Base-by-base conservation (phyloP, 1,139 yeast genomes). In the Komagataea norvegica region DNA sequence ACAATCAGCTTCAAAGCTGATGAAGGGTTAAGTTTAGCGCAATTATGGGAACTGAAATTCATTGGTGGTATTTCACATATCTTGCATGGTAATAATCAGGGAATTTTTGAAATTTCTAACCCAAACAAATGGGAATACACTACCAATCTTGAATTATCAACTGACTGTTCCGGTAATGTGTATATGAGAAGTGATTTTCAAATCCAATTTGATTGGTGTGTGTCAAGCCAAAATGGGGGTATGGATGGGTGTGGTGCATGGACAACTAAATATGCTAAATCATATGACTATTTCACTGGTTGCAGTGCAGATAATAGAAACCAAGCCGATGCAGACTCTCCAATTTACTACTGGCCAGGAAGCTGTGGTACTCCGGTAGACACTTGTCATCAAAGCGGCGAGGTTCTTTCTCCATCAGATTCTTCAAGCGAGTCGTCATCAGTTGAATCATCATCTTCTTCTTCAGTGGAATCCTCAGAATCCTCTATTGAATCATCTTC, bases 1-100 rank as follows among this genome's bases (percentile, higher is more conserved):
- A 39, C 61, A 24, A 42, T 64, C 19, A 47, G 56, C 9, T 68
- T 64, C 5, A 49, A 53, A 16, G 48, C 47, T 2, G 45, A 52
- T 23, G 62, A 21, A 2, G 24, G 34, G 8, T 38, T 43, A 43
- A 30, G 41, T 4, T 15, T 31, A 10, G 16, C 19, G 7, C 35
- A 46, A 1, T 25, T 47, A 24, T 36, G 42, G 15, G 51, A 45
- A 29, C 22, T 47, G 38, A 48, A 48, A 36, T 18, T 29, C 21
- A 37, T 33, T 28, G 33, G 35, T n/a, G 34, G 33, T 23, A 14
- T 33, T 10, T 22, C 27, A 17, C 16, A 26, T 16, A n/a, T 31
- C 3, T 25, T 42, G 7, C 40, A 33, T 33, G 18, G 35, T 15
- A 21, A 18, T 10, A 38, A 33, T 28, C 8, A 16, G 18, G 13